Evolutionary conservation across 2,329 filamentous ascomycete genomes (phyloP), one percentile per base, ranked within the genome.

Genomic region (Phialemonium atrogriseum): DNA sequence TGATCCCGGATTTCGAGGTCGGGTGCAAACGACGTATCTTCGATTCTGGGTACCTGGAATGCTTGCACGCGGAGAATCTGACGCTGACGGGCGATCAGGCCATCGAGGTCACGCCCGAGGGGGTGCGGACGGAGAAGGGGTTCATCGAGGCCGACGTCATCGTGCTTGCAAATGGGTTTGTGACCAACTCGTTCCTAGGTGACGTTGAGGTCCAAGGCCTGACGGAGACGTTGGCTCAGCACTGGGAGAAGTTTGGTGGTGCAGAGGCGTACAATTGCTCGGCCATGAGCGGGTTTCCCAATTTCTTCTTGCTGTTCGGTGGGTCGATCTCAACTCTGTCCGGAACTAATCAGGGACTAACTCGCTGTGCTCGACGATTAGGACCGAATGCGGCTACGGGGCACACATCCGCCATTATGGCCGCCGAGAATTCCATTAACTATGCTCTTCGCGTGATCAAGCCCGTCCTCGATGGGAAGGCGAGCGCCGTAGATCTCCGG

Each of bases 11-110:
- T 30, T 81, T 77, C 35, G 62, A 66, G 26, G 51, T 79, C 10
- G 74, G 75, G 2, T 80, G 76, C 54, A 81, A 80, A 54, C 57
- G 77, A n/a, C 62, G 74, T 10, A 68, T 81, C 33, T 69, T 70
- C 32, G 73, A 80, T 36, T 59, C 64, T 3, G 59, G 59, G 2
- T 81, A 78, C 58, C 61, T 75, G 13, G 43, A 58, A 10, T 58
- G 61, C 24, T 51, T 82, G 22, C 58, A 74, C 22, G 51, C 66
- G 4, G 52, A 64, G 0, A 73, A 73, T 7, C 17, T 64, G 6
- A 51, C 45, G 2, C 28, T 62, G 31, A 73, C 68, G 0, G 66
- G 70, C 1, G 61, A 68, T 15, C 58, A 59, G 2, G 53, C 72
- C 7, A 58, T 56, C 1, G 59, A 64, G 10, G 58, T 80, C 10